Evolutionary conservation across 768 basidiomycete species (phyloP).

Genomic region (Tephrocybe sp.): DNA sequence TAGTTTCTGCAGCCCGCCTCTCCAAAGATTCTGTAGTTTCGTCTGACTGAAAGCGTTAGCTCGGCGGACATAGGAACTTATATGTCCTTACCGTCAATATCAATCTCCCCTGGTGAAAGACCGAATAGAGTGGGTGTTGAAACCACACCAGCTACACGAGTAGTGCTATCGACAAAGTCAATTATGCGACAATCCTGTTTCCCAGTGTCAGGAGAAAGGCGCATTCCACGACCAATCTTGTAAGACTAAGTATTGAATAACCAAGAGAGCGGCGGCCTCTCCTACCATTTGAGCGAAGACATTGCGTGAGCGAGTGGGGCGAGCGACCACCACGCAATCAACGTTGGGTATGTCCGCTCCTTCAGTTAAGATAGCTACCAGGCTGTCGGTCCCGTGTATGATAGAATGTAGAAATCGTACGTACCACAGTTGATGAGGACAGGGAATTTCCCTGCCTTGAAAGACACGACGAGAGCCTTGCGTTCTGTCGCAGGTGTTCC

Average conservation of each 20-base stretch:
- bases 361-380: conserved; percentile 82
- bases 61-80: neutral
- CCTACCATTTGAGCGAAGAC: conserved; percentile 90
- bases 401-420: conserved; percentile 9
- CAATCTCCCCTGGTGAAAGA: conserved; percentile 66
- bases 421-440: conserved; percentile 89
- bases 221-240: conserved; percentile 93
- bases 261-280: neutral
- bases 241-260: neutral
- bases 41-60: conserved; percentile 36
- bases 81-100: conserved; percentile 52
- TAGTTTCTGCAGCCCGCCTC: conserved; percentile 32
- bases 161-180: conserved; percentile 83
- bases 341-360: conserved; percentile 95
- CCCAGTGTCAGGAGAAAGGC: conserved; percentile 76
- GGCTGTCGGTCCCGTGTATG: neutral
- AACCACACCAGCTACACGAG: conserved; percentile 68
- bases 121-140: conserved; percentile 86
- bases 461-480: conserved; percentile 59
- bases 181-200: conserved; percentile 87
- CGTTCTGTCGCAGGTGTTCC: conserved; percentile 67
- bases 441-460: conserved; percentile 73
- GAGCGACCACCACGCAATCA: conserved; percentile 85
- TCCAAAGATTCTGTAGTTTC: conserved; percentile 50
- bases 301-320: conserved; percentile 88